A percentile compares a stretch with the other conserved stretches of the same genome.
Evolutionary conservation across 306 rosid species (phyloP).

Genomic region (Cucurbita pepo): DNA sequence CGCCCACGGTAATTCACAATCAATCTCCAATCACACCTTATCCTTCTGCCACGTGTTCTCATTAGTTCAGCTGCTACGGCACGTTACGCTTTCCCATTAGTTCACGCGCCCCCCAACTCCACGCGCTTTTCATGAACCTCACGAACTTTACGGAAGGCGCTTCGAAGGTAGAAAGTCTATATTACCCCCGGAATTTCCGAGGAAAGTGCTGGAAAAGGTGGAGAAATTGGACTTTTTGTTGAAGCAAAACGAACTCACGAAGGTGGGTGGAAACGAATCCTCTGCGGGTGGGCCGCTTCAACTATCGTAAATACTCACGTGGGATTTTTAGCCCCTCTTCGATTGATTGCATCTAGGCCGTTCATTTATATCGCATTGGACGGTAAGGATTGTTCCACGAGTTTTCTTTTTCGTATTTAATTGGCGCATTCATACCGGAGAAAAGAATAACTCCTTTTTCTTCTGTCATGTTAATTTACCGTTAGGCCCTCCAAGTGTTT

Average conservation of each 20-base stretch:
- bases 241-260: not conserved
- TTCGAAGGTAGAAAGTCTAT: not conserved
- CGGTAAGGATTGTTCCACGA: not conserved
- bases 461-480: not conserved
- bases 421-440: not conserved
- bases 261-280: not conserved
- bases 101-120: not conserved
- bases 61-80: conserved; percentile 1
- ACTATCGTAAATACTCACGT: not conserved
- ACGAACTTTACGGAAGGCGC: not conserved
- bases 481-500: not conserved
- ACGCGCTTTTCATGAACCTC: not conserved
- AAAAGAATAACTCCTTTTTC: not conserved
- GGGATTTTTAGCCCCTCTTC: not conserved
- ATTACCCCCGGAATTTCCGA: not conserved
- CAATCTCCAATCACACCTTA: not conserved
- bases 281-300: not conserved
- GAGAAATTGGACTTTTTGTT: not conserved
- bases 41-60: not conserved
- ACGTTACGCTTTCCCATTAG: not conserved
- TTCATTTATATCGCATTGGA: not conserved
- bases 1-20: conserved; percentile 1
- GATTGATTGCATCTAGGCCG: not conserved
- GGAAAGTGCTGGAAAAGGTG: not conserved
- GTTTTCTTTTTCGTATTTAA: not conserved